These are phyloP conservation scores for Diplodia mutila DNA, from an alignment of 2,329 filamentous ascomycete genomes.

Conservation along the genomic window DNA sequence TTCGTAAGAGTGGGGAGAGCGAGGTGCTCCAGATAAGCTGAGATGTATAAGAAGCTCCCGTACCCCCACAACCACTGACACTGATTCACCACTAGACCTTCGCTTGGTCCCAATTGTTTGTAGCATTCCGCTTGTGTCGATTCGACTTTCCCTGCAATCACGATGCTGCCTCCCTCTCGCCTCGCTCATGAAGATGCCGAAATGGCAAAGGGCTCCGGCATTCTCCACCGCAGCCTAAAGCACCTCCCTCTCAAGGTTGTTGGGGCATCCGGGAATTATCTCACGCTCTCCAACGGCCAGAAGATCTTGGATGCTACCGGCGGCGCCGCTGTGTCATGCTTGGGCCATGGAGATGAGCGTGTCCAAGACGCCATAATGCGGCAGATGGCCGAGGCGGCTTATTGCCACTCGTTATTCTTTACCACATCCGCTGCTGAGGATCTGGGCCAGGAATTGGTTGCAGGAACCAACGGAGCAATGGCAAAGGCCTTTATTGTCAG, in stretches of 20 bases:
- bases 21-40: background rate
- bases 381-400: constrained; percentile 64
- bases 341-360: constrained; percentile 68
- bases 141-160: background rate
- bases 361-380: constrained; percentile 62
- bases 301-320: constrained; percentile 72
- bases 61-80: background rate
- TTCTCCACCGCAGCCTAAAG: constrained; percentile 58
- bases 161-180: background rate
- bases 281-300: constrained; percentile 59
- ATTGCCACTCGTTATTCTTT: constrained; percentile 64
- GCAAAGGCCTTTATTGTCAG: constrained; percentile 59
- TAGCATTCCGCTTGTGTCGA: background rate
- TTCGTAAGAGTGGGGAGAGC: background rate
- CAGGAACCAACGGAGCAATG: constrained; percentile 58
- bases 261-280: constrained; percentile 55
- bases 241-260: constrained; percentile 52
- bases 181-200: background rate
- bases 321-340: constrained; percentile 72
- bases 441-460: constrained; percentile 54
- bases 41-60: background rate
- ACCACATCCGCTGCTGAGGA: constrained; percentile 58
- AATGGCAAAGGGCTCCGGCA: constrained; percentile 30
- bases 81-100: background rate
- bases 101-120: background rate